Percentiles rank a stretch among this genome's conserved stretches.
Conservation (phyloP, 345 rosid genomes). For the Populus nigra region DNA sequence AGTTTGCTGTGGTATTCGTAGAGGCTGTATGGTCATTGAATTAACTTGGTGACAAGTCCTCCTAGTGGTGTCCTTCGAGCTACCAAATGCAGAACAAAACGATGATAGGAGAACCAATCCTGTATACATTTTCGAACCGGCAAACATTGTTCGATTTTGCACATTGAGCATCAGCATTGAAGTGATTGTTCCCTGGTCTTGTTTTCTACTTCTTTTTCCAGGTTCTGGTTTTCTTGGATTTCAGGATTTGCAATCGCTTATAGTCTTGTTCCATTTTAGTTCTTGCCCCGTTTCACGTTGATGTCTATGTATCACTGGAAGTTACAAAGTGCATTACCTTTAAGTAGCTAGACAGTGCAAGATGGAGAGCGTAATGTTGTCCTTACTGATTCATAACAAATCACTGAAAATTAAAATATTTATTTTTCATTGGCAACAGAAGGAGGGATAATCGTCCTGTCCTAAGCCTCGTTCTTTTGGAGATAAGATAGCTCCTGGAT, state of each 20-base stretch:
- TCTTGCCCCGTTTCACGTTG: neutral
- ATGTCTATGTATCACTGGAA: neutral
- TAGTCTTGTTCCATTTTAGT: neutral
- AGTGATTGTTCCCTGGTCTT: neutral
- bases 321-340: neutral
- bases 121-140: neutral
- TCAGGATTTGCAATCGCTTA: neutral
- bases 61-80: conserved; percentile 65
- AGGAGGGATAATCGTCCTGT: neutral
- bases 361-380: neutral
- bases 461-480: conserved; percentile 9
- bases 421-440: neutral
- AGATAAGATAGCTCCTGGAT: too few species aligned
- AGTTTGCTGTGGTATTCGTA: conserved; percentile 67
- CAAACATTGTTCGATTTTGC: conserved; percentile 1
- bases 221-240: neutral
- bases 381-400: neutral
- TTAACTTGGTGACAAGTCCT: conserved; percentile 58
- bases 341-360: neutral
- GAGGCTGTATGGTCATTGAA: too few species aligned
- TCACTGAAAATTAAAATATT: neutral
- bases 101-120: conserved; percentile 28
- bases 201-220: neutral
- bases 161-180: neutral
- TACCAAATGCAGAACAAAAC: conserved; percentile 63